Evolutionary conservation across 2,329 filamentous ascomycete genomes (phyloP).

Genomic region (Salinomyces thailandicus): DNA sequence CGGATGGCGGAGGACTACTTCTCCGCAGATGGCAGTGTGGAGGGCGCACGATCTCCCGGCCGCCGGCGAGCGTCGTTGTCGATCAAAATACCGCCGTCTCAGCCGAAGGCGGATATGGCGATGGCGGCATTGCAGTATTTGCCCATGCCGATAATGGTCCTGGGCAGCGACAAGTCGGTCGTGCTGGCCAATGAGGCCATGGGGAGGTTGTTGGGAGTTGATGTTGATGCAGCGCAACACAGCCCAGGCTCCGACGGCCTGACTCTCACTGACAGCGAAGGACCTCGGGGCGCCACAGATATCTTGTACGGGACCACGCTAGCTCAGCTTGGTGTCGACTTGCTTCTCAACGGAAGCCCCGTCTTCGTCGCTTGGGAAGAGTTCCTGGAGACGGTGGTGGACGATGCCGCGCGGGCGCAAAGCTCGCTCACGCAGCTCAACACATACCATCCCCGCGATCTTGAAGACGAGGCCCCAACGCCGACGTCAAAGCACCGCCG

Average conservation of each 20-base stretch:
- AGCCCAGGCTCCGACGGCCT: slow-evolving; percentile 1
- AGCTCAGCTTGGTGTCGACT: slow-evolving; percentile 60
- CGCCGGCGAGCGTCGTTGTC: slow-evolving; percentile 19
- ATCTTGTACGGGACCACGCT: slow-evolving; percentile 55
- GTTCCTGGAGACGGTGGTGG: slow-evolving; percentile 34
- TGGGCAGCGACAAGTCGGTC: slow-evolving; percentile 59
- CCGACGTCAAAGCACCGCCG: slow-evolving; percentile 11
- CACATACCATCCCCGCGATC: slow-evolving; percentile 12
- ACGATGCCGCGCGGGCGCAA: slow-evolving; percentile 28
- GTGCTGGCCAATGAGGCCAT: slow-evolving; percentile 67
- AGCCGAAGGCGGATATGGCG: slow-evolving; percentile 33
- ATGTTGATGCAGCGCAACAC: slow-evolving; percentile 22
- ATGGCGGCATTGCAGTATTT: slow-evolving; percentile 63
- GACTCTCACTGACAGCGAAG: slow-evolving; percentile 11
- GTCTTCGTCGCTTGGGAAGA: slow-evolving; percentile 43
- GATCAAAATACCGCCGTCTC: slow-evolving; percentile 25
- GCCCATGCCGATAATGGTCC: slow-evolving; percentile 59
- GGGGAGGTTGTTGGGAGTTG: slow-evolving; percentile 55
- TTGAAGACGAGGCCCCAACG: slow-evolving; percentile 12
- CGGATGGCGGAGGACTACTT: slow-evolving; percentile 19
- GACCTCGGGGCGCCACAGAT: slow-evolving; percentile 42
- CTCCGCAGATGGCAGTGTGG: slow-evolving; percentile 17
- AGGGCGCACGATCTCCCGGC: slow-evolving; percentile 10
- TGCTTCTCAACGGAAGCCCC: slow-evolving; percentile 55
- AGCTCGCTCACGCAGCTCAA: slow-evolving; percentile 19